Evolutionary conservation across 2,329 filamentous ascomycete species (phyloP).

Genomic region (Fusarium clavum): DNA sequence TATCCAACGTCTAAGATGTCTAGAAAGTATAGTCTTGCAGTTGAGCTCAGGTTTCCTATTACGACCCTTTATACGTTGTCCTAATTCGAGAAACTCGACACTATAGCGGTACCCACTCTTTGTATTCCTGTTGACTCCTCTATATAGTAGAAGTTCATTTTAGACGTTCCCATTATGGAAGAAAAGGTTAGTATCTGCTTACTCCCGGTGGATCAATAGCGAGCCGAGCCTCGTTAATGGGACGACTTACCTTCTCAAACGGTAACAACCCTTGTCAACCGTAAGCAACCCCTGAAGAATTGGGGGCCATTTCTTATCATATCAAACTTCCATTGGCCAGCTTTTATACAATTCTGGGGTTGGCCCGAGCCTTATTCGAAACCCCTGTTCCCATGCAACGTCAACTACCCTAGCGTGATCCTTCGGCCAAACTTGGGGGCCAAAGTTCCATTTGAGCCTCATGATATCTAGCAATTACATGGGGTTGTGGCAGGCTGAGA

Average conservation of each 20-base stretch:
- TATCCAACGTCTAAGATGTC: background rate
- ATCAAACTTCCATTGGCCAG: background rate
- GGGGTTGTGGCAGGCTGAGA: background rate
- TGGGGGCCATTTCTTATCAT: background rate
- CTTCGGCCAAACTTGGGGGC: background rate
- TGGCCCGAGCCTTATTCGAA: background rate
- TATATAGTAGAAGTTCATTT: background rate
- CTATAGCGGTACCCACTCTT: too few relatives aligned
- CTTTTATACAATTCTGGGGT: background rate
- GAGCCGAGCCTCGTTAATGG: background rate
- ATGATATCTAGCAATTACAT: background rate
- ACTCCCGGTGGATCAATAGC: background rate
- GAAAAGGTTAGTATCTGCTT: background rate
- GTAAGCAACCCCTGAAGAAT: background rate
- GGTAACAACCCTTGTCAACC: background rate
- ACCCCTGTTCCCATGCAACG: background rate
- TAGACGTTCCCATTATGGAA: background rate
- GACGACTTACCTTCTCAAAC: background rate
- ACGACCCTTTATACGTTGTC: background rate
- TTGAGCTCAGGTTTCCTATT: background rate
- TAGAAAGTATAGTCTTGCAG: background rate
- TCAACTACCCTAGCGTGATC: background rate
- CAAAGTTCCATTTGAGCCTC: constrained; percentile 1
- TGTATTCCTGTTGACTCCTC: background rate
- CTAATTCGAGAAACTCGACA: background rate